Evolutionary conservation across 2,329 filamentous ascomycete genomes (phyloP).

Genomic region (Xylaria sp.): DNA sequence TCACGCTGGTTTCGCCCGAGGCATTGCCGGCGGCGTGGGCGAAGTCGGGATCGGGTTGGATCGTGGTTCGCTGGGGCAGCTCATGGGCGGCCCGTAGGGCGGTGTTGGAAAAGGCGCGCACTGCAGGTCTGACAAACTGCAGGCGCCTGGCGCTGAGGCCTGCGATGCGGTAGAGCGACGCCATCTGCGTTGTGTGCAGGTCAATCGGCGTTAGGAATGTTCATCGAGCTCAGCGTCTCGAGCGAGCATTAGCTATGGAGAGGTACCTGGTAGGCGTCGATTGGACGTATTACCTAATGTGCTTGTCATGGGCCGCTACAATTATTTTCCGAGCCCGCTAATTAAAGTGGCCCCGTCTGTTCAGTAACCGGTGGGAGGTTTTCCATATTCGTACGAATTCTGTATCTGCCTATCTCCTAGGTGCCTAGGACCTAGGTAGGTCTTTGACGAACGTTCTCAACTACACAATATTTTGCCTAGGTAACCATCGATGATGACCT

Average conservation of each 20-base stretch:
- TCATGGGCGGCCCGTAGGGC: constrained; percentile 56
- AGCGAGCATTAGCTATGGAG: constrained; percentile 6
- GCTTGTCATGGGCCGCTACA: constrained; percentile 28
- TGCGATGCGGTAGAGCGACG: constrained; percentile 67
- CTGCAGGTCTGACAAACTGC: constrained; percentile 31
- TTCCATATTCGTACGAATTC: no score
- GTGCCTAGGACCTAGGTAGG: no score
- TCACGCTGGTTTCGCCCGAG: constrained; percentile 44
- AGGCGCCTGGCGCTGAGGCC: constrained; percentile 65
- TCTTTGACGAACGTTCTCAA: no score
- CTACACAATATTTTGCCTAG: no score
- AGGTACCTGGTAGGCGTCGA: background rate
- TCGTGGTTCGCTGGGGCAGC: constrained; percentile 52
- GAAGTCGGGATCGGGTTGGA: constrained; percentile 63
- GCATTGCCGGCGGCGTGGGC: constrained; percentile 44
- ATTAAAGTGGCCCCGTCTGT: background rate
- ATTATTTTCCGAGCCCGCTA: constrained; percentile 22
- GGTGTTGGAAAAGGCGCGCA: constrained; percentile 61
- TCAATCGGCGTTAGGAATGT: constrained; percentile 28
- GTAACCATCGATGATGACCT: no score
- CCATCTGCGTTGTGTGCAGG: constrained; percentile 48
- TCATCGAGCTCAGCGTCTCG: constrained; percentile 17
- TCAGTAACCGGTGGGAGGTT: background rate
- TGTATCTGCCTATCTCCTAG: no score
- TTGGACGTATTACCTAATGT: constrained; percentile 23